phyloP scores from a whole-genome alignment of 2,329 filamentous ascomycete genomes.

The Cercospora zeina region DNA sequence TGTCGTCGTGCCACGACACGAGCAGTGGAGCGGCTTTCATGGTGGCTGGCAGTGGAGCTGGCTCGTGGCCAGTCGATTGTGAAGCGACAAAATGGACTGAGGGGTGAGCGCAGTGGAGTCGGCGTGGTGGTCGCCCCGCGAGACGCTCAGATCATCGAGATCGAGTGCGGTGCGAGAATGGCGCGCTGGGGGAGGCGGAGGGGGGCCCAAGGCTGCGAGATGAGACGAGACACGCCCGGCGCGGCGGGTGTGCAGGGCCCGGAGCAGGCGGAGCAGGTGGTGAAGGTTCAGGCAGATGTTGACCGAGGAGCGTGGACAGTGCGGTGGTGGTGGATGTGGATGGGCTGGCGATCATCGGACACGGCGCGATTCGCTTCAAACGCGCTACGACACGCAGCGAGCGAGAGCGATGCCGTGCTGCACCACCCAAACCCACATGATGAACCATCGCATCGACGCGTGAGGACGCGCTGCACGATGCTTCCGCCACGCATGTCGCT shows the following conservation, averaged over 20 bases:
- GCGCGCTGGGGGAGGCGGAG: neutral
- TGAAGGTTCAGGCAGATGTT: neutral
- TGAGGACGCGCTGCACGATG: too few species aligned
- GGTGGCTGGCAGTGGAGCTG: constrained; percentile 23
- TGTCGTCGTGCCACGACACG: constrained; percentile 98
- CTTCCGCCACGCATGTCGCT: too few species aligned
- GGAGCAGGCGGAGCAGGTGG: neutral
- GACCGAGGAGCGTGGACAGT: neutral
- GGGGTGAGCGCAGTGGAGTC: neutral
- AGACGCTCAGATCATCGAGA: neutral
- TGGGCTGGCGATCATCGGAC: neutral
- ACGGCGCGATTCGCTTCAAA: neutral
- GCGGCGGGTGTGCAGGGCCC: neutral
- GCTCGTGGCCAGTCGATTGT: constrained; percentile 18
- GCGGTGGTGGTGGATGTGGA: neutral
- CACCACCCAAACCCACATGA: too few species aligned
- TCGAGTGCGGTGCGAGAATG: neutral
- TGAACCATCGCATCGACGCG: too few species aligned
- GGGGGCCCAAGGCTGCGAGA: neutral
- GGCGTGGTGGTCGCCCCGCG: neutral
- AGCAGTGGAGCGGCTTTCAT: constrained; percentile 98
- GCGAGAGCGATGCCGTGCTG: too few species aligned
- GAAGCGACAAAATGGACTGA: constrained; percentile 19
- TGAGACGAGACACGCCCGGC: neutral
- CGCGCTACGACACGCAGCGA: constrained; percentile 8